Base-by-base conservation (phyloP, 2,329 filamentous ascomycete genomes). In the Aspergillus alliaceus region DNA sequence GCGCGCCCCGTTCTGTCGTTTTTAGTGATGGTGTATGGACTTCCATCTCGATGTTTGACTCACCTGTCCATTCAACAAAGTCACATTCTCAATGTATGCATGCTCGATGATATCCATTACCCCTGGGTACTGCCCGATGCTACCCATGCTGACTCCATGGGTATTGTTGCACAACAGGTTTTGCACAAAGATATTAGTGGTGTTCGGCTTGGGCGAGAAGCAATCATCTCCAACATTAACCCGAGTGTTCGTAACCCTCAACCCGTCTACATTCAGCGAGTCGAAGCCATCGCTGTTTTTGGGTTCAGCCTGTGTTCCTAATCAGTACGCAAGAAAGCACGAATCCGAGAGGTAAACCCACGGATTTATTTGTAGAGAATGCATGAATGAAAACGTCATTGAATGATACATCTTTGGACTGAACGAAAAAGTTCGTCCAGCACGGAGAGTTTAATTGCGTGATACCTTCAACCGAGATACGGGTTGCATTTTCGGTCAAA, bases 251-350 rank as follows among this genome's bases (percentile, higher is more conserved):
- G 79, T 78, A 18, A 85, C 80, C 0, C 70, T 79, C 7, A 87
- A 68, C 0, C 79, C 79, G 51, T 84, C 79, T 31, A 84, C 79
- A 53, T 85, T 86, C 53, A 83, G 75, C 0, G 82, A 82, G 72
- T 87, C 84, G 69, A 86, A 86, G 40, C 85, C 85, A 59, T 87
- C 84, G 0, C 83, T 86, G 68, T 87, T 87, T 65, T 84, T 84
- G 4, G 84, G 82, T 1, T 80, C 72, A 1, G 75, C 70, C 69
- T 69, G 7, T 74, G 66, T 47, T 6, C 9, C 20, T 5, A 18
- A 14, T 31, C 27, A 50, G 24, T 14, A 48, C 9, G 25, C 1
- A 20, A 25, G 11, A 25, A 6, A 39, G 3, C 9, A 24, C 37
- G 27, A n/a, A 9, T 20, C 27, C 3, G 31, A 9, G 9, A 32